Evolutionary conservation across 345 rosid species (phyloP).

Genomic region (Arabis hirsuta): DNA sequence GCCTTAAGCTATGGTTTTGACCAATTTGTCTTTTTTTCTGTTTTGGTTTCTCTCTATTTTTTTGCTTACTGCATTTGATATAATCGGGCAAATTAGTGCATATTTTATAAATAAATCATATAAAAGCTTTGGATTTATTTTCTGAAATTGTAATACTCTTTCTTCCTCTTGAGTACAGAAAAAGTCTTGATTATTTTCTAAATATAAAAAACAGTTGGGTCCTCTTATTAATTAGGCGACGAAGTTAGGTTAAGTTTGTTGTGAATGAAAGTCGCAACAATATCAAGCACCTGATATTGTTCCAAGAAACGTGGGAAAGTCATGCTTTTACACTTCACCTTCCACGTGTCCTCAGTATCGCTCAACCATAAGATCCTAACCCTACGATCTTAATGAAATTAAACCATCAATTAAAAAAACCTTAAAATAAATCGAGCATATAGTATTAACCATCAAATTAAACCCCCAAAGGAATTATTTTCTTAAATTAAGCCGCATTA

Average conservation of each 20-base stretch:
- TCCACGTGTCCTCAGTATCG: constrained; percentile 30
- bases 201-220: too few relatives aligned
- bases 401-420: constrained; percentile 5
- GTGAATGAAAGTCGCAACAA: constrained; percentile 15
- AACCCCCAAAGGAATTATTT: background rate
- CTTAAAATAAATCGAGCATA: background rate
- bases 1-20: constrained; percentile 18
- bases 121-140: too few relatives aligned
- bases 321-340: background rate
- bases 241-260: constrained; percentile 17
- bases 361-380: constrained; percentile 15
- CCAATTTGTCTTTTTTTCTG: too few relatives aligned
- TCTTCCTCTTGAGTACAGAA: too few relatives aligned
- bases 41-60: too few relatives aligned
- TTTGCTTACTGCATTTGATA: too few relatives aligned
- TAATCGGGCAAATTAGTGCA: too few relatives aligned
- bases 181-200: too few relatives aligned
- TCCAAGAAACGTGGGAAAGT: constrained; percentile 39
- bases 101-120: too few relatives aligned
- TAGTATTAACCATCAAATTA: background rate
- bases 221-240: background rate
- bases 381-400: background rate
- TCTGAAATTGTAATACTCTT: too few relatives aligned
- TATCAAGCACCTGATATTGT: background rate
- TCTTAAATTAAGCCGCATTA: constrained; percentile 3